A percentile compares a stretch with the other conserved stretches of the same genome.
Evolutionary conservation across 805 yeast species (phyloP).

Genomic region (Wickerhamia fluorescens): DNA sequence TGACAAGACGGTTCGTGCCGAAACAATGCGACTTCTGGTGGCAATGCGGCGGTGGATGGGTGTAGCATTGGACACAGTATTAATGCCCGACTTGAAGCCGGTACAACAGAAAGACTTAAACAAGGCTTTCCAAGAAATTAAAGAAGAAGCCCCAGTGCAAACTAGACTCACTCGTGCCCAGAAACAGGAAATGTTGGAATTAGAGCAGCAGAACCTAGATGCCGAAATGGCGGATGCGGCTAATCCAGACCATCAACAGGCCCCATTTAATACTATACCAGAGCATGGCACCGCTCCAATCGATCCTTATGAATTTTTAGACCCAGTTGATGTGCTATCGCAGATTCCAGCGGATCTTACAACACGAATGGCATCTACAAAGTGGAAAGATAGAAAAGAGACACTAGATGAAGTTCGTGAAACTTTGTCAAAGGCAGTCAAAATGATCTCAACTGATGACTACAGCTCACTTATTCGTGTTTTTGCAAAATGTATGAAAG

Average conservation of each 20-base stretch:
- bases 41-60: slow-evolving; percentile 75
- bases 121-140: slow-evolving; percentile 53
- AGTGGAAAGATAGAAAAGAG: slow-evolving; percentile 93
- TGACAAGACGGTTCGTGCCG: slow-evolving; percentile 78
- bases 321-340: slow-evolving; percentile 59
- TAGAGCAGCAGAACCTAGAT: slow-evolving; percentile 7
- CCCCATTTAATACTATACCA: too few relatives aligned
- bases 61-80: slow-evolving; percentile 44
- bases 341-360: slow-evolving; percentile 61
- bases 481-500: slow-evolving; percentile 70
- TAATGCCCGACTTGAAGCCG: slow-evolving; percentile 74
- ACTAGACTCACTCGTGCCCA: slow-evolving; percentile 50
- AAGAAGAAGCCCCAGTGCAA: slow-evolving; percentile 42
- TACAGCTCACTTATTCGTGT: slow-evolving; percentile 55
- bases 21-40: slow-evolving; percentile 61
- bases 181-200: slow-evolving; percentile 29
- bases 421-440: slow-evolving; percentile 46
- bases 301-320: slow-evolving; percentile 68
- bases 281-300: slow-evolving; percentile 18
- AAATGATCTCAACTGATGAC: slow-evolving; percentile 51
- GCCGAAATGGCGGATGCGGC: slow-evolving; percentile 27
- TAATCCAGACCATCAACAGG: slow-evolving; percentile 5
- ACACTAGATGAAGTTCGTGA: slow-evolving; percentile 58
- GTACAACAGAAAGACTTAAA: slow-evolving; percentile 84
- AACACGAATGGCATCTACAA: slow-evolving; percentile 47